Evolutionary conservation across 2,329 filamentous ascomycete genomes (phyloP), one percentile per base, ranked within the genome.

Genomic region (Lasiodiplodia sp.): DNA sequence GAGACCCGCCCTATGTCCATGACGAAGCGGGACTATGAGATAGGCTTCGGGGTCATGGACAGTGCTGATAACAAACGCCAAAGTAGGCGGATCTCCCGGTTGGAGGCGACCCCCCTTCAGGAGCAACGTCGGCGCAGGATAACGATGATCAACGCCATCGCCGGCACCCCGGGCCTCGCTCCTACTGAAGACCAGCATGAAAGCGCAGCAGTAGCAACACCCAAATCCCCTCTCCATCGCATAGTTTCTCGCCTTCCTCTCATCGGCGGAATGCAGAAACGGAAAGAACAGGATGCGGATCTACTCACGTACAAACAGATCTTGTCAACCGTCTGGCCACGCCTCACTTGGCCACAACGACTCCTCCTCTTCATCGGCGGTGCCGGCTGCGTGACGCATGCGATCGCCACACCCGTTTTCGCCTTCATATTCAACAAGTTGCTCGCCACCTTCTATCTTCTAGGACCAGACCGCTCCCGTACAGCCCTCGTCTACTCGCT

Each of bases 351-450:
- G 64, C 79, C 71, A 7, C 83, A 90, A 14, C 87, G 86, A 1
- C 2, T 86, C 0, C 77, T 87, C 14, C 80, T 96, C 0, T 34
- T 90, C 0, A 66, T 87, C 2, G 92, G 90, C 1, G 79, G 93
- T 11, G n/a, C 87, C 0, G 84, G 86, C 55, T 88, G 90, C 37
- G 73, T 91, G 0, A 73, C 90, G 0, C 89, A 92, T 57, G 90
- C 92, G 3, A 87, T 85, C 3, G 85, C 87, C 31, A 92, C 91
- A 0, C 92, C 94, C 0, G 82, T 88, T 0, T 97, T 97, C 73
- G 91, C 93, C 0, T 93, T 87, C 76, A 83, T 91, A 10, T 90
- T 97, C 63, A 88, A 93, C 0, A 87, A 90, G 68, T 85, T 97
- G 0, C 85, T 97, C 0, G 81, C 83, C 2, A 90, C 90, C 0